Percentiles rank a stretch among this genome's conserved stretches.
These are phyloP conservation scores for Cystofilobasidium macerans DNA, from an alignment of 768 basidiomycete species.

Conservation along the genomic window DNA sequence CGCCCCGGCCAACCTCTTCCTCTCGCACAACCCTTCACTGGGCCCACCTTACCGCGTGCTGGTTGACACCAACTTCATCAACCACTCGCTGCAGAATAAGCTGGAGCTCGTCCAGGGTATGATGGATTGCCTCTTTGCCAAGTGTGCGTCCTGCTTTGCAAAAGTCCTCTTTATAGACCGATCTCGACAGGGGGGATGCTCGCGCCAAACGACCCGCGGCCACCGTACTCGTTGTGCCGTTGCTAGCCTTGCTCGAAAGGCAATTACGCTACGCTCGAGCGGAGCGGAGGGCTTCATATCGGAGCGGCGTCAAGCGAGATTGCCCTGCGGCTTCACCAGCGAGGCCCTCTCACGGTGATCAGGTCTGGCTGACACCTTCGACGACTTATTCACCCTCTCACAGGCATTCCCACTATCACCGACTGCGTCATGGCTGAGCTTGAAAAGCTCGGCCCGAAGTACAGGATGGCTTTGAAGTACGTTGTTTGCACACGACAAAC, in stretches of 20 bases:
- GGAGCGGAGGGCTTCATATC: too few relatives aligned
- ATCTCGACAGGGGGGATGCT: too few relatives aligned
- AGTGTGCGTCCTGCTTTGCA: conserved; percentile 51
- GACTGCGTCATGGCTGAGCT: conserved; percentile 98
- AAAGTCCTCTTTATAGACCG: too few relatives aligned
- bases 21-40: conserved; percentile 88
- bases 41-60: conserved; percentile 94
- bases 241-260: too few relatives aligned
- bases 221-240: too few relatives aligned
- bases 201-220: too few relatives aligned
- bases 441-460: conserved; percentile 92
- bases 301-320: too few relatives aligned
- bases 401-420: conserved; percentile 97
- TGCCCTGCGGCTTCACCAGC: too few relatives aligned
- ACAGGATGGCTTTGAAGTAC: conserved; percentile 84
- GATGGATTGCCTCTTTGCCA: conserved; percentile 99
- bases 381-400: not conserved
- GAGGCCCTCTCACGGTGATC: too few relatives aligned
- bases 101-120: conserved; percentile 90
- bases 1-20: conserved; percentile 80
- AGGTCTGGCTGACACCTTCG: not conserved
- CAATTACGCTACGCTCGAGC: too few relatives aligned
- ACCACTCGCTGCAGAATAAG: conserved; percentile 95
- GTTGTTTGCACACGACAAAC: conserved; percentile 31
- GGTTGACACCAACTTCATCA: conserved; percentile 99